Evolutionary conservation across 345 rosid species (phyloP).

Genomic region (Odontarrhena argentea): DNA sequence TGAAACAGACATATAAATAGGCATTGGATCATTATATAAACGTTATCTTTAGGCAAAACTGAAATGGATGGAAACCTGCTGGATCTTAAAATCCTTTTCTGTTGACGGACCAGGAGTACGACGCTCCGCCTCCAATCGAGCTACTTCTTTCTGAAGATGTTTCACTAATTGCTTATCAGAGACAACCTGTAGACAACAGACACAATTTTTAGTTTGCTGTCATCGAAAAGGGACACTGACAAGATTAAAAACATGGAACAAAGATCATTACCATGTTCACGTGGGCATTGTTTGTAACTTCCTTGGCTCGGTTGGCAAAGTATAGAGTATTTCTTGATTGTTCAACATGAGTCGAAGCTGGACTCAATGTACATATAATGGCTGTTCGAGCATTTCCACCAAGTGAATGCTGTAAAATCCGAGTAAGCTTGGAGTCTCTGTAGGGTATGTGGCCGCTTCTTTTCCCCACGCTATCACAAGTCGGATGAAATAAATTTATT

Average conservation of each 20-base stretch:
- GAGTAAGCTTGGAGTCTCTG: slow-evolving; percentile 96
- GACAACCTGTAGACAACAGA: slow-evolving; percentile 60
- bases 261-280: slow-evolving; percentile 84
- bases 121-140: slow-evolving; percentile 94
- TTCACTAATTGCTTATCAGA: slow-evolving; percentile 96
- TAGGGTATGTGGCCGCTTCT: slow-evolving; percentile 94
- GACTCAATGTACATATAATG: slow-evolving; percentile 95
- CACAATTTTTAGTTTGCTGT: background rate
- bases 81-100: slow-evolving; percentile 87
- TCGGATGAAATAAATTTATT: background rate
- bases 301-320: slow-evolving; percentile 98
- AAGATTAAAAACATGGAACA: slow-evolving; percentile 15
- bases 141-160: slow-evolving; percentile 98
- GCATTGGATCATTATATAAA: slow-evolving; percentile 3
- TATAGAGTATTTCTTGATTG: slow-evolving; percentile 96
- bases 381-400: slow-evolving; percentile 99
- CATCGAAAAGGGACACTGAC: slow-evolving; percentile 16
- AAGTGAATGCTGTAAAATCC: slow-evolving; percentile 96
- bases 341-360: slow-evolving; percentile 84
- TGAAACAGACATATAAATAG: slow-evolving; percentile 16
- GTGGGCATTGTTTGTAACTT: slow-evolving; percentile 97
- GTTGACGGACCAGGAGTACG: slow-evolving; percentile 92
- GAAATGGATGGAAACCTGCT: slow-evolving; percentile 53
- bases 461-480: slow-evolving; percentile 74
- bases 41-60: slow-evolving; percentile 9